Percentiles rank a stretch among this genome's conserved stretches.
These are phyloP conservation scores for Pleurotus cornucopiae DNA, from an alignment of 768 basidiomycete species.

Conservation along the genomic window DNA sequence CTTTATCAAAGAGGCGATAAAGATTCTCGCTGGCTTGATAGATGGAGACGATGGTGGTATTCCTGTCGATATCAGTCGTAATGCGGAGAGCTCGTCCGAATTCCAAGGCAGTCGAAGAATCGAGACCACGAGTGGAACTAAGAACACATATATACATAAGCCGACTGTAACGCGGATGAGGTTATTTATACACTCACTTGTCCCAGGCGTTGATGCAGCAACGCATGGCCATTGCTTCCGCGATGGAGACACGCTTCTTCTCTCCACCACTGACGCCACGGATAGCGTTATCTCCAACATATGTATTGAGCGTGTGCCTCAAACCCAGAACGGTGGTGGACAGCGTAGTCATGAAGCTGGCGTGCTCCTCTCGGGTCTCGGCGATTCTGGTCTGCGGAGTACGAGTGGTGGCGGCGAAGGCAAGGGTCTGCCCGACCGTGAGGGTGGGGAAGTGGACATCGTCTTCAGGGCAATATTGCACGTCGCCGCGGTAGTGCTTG, in stretches of 20 bases:
- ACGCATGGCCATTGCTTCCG: constrained; percentile 61
- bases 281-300: constrained; percentile 74
- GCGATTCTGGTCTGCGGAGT: constrained; percentile 54
- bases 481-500: constrained; percentile 72
- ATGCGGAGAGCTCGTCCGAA: constrained; percentile 65
- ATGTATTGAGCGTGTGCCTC: constrained; percentile 64
- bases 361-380: constrained; percentile 37
- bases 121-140: constrained; percentile 63
- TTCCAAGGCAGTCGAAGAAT: constrained; percentile 71
- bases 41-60: constrained; percentile 70
- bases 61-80: constrained; percentile 49
- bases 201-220: constrained; percentile 72
- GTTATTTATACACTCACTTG: constrained; percentile 41
- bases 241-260: constrained; percentile 79
- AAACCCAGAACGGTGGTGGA: constrained; percentile 73
- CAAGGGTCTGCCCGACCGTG: constrained; percentile 73
- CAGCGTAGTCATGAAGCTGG: constrained; percentile 47
- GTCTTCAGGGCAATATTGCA: constrained; percentile 79
- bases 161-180: neutral
- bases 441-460: constrained; percentile 85
- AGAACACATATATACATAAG: constrained; percentile 12
- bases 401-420: constrained; percentile 64
- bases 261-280: constrained; percentile 76
- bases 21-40: constrained; percentile 80
- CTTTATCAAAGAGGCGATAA: constrained; percentile 63